phyloP scores from a whole-genome alignment of 257 asterid genomes.

The Ajuga chamaepitys region DNA sequence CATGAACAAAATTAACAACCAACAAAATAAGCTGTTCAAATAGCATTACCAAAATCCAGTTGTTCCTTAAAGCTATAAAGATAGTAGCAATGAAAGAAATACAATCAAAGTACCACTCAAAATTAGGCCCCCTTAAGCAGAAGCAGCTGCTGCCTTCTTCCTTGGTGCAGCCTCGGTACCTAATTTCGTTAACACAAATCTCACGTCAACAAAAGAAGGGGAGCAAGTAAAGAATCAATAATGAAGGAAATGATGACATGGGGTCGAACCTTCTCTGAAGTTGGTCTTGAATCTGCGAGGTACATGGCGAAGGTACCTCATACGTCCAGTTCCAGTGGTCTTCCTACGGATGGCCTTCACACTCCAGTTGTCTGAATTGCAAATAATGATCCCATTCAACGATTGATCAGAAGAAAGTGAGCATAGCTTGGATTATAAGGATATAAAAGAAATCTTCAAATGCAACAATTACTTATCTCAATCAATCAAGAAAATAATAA shows the following conservation, averaged over 20 bases:
- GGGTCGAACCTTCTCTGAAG: conserved; percentile 60
- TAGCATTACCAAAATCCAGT: conserved; percentile 9
- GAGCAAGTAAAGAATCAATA: not conserved
- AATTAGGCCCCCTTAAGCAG: conserved; percentile 31
- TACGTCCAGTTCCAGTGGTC: conserved; percentile 84
- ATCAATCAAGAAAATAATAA: not conserved
- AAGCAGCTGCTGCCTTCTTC: conserved; percentile 55
- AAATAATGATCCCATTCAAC: not conserved
- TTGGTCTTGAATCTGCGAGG: conserved; percentile 73
- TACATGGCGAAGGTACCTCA: conserved; percentile 76
- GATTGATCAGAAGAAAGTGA: not conserved
- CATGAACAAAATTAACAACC: conserved; percentile 14
- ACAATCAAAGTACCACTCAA: conserved; percentile 13
- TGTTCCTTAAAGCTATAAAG: conserved; percentile 14
- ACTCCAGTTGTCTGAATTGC: conserved; percentile 51
- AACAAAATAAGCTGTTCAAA: not conserved
- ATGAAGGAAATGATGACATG: not conserved
- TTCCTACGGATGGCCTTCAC: conserved; percentile 78
- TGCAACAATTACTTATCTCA: not conserved
- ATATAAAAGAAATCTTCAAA: not conserved
- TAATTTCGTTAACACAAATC: conserved; percentile 2
- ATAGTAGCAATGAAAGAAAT: conserved; percentile 4
- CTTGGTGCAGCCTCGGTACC: conserved; percentile 79
- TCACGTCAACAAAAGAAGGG: not conserved
- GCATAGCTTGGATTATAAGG: not conserved